Conservation (phyloP, 177 flowering plant genomes). For the Telopea speciosissima region DNA sequence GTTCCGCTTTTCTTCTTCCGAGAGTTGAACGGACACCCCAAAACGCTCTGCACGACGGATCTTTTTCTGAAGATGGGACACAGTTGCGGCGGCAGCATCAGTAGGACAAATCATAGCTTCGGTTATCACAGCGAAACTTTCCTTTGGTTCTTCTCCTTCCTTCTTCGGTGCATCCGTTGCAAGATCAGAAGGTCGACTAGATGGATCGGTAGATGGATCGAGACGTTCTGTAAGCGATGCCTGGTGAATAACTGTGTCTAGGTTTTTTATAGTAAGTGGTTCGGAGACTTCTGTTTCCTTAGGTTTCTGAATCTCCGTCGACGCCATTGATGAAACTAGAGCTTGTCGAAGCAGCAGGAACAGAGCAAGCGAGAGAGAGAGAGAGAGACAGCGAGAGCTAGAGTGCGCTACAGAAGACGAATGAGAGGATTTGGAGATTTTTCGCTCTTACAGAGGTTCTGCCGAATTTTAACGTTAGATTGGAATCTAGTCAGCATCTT, state of each 20-base stretch:
- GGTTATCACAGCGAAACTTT: neutral
- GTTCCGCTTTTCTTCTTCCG: conserved; percentile 31
- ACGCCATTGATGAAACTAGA: conserved; percentile 12
- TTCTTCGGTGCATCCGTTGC: neutral
- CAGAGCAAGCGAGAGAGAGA: neutral
- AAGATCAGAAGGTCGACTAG: neutral
- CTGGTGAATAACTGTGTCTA: conserved; percentile 1
- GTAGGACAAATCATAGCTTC: conserved; percentile 2
- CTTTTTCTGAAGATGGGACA: conserved; percentile 26
- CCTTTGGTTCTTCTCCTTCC: conserved; percentile 7
- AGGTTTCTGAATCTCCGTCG: conserved; percentile 15
- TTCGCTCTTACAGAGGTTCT: too few species aligned
- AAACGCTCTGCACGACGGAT: conserved; percentile 37
- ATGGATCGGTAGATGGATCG: neutral
- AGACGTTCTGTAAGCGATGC: conserved; percentile 2
- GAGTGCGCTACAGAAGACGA: too few species aligned
- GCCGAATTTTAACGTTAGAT: too few species aligned
- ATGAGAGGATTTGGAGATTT: too few species aligned
- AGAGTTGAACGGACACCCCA: conserved; percentile 30
- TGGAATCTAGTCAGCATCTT: too few species aligned
- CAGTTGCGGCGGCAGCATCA: neutral
- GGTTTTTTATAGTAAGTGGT: conserved; percentile 5
- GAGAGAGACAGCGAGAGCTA: too few species aligned
- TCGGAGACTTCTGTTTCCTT: neutral
- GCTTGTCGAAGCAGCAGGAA: neutral